Evolutionary conservation across 192 early-diverging fungal genomes (phyloP).

Genomic region (Coemansia sp.): DNA sequence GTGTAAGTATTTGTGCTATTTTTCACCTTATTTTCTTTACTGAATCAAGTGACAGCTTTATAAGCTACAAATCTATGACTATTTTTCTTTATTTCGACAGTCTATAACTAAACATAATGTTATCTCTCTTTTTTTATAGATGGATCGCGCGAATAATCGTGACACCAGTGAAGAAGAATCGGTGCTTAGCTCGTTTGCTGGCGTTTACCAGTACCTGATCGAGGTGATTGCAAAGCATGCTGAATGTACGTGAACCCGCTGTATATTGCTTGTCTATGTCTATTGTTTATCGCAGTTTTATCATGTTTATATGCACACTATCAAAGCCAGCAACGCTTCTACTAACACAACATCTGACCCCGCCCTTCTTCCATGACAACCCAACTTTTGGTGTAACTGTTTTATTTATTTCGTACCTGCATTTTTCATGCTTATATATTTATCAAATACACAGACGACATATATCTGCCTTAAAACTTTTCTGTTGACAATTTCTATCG

Average conservation of each 20-base stretch:
- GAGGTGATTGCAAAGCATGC: conserved; percentile 43
- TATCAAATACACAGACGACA: too few species aligned
- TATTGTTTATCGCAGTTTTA: neutral
- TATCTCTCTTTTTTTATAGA: conserved; percentile 15
- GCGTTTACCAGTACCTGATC: conserved; percentile 43
- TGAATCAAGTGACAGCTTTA: too few species aligned
- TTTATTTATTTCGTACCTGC: neutral
- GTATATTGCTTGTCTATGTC: neutral
- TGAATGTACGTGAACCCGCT: conserved; percentile 39
- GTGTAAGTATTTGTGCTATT: conserved; percentile 12
- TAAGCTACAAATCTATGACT: too few species aligned
- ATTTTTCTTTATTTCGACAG: too few species aligned
- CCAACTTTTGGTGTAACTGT: too few species aligned
- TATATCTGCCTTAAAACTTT: neutral
- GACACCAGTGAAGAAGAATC: conserved; percentile 14
- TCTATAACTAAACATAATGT: too few species aligned
- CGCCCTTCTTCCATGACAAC: too few species aligned
- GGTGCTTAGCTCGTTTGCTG: conserved; percentile 26
- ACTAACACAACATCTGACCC: neutral
- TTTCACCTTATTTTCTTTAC: too few species aligned
- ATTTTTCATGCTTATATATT: too few species aligned
- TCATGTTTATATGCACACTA: neutral
- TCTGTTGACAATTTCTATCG: neutral
- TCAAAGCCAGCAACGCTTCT: neutral
- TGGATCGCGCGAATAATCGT: conserved; percentile 6